phyloP scores from a whole-genome alignment of 1,284 basidiomycete genomes.

The Albatrellus sp. region DNA sequence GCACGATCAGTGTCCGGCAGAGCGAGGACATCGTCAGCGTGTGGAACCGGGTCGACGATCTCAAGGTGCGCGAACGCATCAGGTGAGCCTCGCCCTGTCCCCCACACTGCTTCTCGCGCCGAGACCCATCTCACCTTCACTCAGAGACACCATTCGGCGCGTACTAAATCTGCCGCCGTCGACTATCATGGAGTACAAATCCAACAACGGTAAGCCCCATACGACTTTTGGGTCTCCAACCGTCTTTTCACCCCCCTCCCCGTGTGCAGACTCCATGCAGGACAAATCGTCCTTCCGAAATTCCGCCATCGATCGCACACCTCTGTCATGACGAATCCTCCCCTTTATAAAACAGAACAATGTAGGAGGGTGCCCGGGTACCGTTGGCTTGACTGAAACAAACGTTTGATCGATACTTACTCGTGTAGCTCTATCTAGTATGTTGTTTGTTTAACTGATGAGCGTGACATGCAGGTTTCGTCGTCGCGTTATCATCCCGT shows the following conservation, averaged over 20 bases:
- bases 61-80: conserved; percentile 58
- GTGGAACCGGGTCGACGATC: conserved; percentile 68
- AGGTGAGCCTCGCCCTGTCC: conserved; percentile 31
- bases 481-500: too few relatives aligned
- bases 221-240: background rate
- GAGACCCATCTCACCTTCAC: background rate
- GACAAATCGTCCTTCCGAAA: conserved; percentile 71
- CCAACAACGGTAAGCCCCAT: conserved; percentile 55
- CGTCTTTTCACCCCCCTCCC: background rate
- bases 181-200: conserved; percentile 77
- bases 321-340: conserved; percentile 3
- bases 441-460: background rate
- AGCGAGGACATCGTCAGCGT: conserved; percentile 74
- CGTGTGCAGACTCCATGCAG: conserved; percentile 62
- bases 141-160: conserved; percentile 56
- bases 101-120: background rate
- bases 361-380: background rate
- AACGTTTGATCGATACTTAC: too few relatives aligned
- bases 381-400: background rate
- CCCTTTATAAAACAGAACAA: background rate
- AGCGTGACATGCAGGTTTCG: too few relatives aligned
- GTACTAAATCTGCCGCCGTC: conserved; percentile 56
- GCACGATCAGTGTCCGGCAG: conserved; percentile 73
- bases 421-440: background rate
- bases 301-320: conserved; percentile 11